Percentiles rank a stretch among this genome's conserved stretches.
phyloP scores from a whole-genome alignment of 2,329 filamentous ascomycete species.

The Curvularia hawaiiensis region DNA sequence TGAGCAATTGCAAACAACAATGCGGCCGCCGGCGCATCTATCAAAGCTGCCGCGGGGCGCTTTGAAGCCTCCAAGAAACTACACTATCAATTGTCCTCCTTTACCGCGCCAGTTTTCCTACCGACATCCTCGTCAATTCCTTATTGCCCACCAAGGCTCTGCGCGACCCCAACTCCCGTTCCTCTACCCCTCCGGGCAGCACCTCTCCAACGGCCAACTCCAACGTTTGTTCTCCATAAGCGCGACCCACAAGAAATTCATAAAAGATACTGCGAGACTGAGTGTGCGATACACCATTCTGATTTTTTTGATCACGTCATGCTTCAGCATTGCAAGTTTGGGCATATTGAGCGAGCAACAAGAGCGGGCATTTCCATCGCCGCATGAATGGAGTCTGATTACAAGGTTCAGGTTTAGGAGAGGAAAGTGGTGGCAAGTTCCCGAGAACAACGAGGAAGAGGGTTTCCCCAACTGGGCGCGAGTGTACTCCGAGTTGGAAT shows the following conservation, averaged over 20 bases:
- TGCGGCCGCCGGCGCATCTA: conserved; percentile 37
- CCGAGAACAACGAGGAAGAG: conserved; percentile 63
- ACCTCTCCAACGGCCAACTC: conserved; percentile 50
- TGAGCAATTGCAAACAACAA: conserved; percentile 25
- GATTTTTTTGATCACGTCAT: conserved; percentile 67
- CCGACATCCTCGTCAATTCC: conserved; percentile 58
- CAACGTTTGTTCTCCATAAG: conserved; percentile 74
- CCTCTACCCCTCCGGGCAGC: conserved; percentile 61
- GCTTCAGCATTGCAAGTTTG: conserved; percentile 65
- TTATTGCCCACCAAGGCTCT: conserved; percentile 49
- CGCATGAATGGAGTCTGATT: conserved; percentile 77
- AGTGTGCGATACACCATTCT: conserved; percentile 71
- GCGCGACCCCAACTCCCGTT: conserved; percentile 69
- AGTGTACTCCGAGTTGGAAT: conserved; percentile 64
- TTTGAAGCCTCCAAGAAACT: conserved; percentile 26
- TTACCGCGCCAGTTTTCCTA: conserved; percentile 63
- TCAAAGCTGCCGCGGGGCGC: conserved; percentile 36
- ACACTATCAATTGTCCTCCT: conserved; percentile 23
- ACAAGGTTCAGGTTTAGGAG: conserved; percentile 71
- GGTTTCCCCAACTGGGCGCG: conserved; percentile 73
- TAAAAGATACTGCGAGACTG: conserved; percentile 72
- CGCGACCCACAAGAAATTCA: conserved; percentile 70
- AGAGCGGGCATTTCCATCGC: conserved; percentile 79
- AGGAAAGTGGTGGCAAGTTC: conserved; percentile 51
- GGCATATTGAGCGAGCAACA: conserved; percentile 74